These are phyloP conservation scores for Akebia trifoliata DNA, from an alignment of 164 flowering plant species.

Conservation along the genomic window DNA sequence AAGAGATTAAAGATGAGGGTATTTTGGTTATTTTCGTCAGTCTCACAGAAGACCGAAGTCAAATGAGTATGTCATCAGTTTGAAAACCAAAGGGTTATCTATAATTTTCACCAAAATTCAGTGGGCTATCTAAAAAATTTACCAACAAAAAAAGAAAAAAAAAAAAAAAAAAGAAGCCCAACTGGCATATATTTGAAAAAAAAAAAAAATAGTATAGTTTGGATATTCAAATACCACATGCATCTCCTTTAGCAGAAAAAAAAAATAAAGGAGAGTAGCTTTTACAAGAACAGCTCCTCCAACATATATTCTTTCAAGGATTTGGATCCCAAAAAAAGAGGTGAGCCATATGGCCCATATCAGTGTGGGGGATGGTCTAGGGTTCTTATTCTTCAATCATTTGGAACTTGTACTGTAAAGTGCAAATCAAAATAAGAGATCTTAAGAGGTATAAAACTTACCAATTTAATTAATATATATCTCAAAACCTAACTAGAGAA, in stretches of 20 bases:
- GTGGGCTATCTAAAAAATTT: no score
- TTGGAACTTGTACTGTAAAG: neutral
- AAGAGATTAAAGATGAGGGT: no score
- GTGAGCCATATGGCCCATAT: neutral
- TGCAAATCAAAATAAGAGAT: slow-evolving; percentile 1
- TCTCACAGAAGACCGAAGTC: no score
- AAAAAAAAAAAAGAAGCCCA: no score
- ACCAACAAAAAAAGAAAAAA: no score
- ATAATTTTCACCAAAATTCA: no score
- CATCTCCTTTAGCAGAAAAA: slow-evolving; percentile 14
- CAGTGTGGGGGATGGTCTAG: neutral
- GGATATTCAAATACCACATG: slow-evolving; percentile 16
- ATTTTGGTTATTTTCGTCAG: no score
- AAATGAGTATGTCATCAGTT: no score
- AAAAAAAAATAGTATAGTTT: slow-evolving; percentile 4
- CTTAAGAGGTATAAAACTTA: neutral
- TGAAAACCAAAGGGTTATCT: no score
- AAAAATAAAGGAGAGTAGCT: slow-evolving; percentile 9
- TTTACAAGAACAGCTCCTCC: slow-evolving; percentile 7
- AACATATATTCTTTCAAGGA: slow-evolving; percentile 16
- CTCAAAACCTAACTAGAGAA: neutral
- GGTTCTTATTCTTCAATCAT: slow-evolving; percentile 24
- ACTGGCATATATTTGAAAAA: no score
- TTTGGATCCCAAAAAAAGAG: slow-evolving; percentile 15
- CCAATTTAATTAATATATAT: neutral